Evolutionary conservation across 2,329 filamentous ascomycete genomes (phyloP), one percentile per base, ranked within the genome.

Genomic region (Colletotrichum higginsianum): DNA sequence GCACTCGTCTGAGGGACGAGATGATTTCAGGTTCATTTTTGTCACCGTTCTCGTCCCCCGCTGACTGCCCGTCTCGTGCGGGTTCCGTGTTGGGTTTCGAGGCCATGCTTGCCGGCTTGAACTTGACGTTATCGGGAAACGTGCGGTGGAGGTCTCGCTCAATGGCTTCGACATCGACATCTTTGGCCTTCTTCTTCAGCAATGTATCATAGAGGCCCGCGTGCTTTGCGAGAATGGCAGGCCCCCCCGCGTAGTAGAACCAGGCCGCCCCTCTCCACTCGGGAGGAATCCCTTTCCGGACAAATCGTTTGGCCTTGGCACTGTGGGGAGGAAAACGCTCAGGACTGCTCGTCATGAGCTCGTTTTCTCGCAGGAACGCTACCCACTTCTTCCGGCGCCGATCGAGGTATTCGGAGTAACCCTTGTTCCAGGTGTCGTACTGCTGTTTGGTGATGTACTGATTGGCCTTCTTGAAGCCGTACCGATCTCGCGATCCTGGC

Each of bases 181-280:
- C 86, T 77, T 93, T 92, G 44, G 93, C 90, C 72, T 85, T 84
- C 71, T 89, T 86, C 66, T 88, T 84, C 42, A 96, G 85, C 49
- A 97, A 84, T 63, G 90, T 87, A 63, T 91, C 88, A 79, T 98
- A 98, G 18, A 96, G 84, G 1, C 94, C 94, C 6, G 90, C 88
- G 76, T 97, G 89, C 77, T 94, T 92, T 62, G 90, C 89, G 71
- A 98, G 81, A 75, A 94, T 92, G 56, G 91, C 90, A 30, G 94
- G 94, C 1, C 96, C 96, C 23, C 94, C 94, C 13, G 95, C 94
- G 79, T 98, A 98, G 84, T 93, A 98, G 81, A 97, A 98, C 96
- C 96, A 98, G 56, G 96, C 96, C 7, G 94, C 93, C n/a, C 96
- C 96, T 77, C 96, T 90, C 91, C 95, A 97, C 75, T 98, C 94